phyloP scores from a whole-genome alignment of 129 eudicot species.

The Tanacetum coccineum region DNA sequence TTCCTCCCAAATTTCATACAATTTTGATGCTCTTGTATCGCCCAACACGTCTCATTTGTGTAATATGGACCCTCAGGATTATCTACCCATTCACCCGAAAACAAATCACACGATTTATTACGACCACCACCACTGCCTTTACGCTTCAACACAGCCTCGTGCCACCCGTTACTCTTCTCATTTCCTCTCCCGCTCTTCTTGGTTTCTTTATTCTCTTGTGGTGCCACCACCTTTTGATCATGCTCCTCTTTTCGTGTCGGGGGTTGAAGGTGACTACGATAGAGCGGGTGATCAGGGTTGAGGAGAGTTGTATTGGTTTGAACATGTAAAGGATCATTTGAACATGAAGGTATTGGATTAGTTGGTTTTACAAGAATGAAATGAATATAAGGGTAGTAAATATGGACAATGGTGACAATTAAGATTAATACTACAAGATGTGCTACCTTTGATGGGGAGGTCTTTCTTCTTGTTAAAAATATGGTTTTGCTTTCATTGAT shows the following conservation, averaged over 20 bases:
- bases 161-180: conserved; percentile 14
- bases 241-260: conserved; percentile 7
- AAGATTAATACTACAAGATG: conserved; percentile 38
- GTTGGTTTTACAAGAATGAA: conserved; percentile 24
- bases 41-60: conserved; percentile 58
- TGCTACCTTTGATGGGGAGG: conserved; percentile 36
- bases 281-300: conserved; percentile 30
- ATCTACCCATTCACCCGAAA: conserved; percentile 72
- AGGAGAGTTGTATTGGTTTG: conserved; percentile 27
- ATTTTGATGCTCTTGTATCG: conserved; percentile 76
- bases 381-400: conserved; percentile 44
- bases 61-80: conserved; percentile 59
- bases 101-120: conserved; percentile 46
- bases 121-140: conserved; percentile 1
- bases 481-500: conserved; percentile 47
- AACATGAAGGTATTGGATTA: conserved; percentile 5
- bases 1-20: conserved; percentile 72
- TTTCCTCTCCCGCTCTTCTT: conserved; percentile 15
- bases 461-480: conserved; percentile 35
- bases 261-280: conserved; percentile 32
- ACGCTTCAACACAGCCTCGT: conserved; percentile 8
- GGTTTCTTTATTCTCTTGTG: conserved; percentile 11
- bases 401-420: conserved; percentile 38
- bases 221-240: conserved; percentile 12
- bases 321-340: conserved; percentile 14